Evolutionary conservation across 352 stramenopile species (phyloP).

Genomic region (Achlya hypogyna): DNA sequence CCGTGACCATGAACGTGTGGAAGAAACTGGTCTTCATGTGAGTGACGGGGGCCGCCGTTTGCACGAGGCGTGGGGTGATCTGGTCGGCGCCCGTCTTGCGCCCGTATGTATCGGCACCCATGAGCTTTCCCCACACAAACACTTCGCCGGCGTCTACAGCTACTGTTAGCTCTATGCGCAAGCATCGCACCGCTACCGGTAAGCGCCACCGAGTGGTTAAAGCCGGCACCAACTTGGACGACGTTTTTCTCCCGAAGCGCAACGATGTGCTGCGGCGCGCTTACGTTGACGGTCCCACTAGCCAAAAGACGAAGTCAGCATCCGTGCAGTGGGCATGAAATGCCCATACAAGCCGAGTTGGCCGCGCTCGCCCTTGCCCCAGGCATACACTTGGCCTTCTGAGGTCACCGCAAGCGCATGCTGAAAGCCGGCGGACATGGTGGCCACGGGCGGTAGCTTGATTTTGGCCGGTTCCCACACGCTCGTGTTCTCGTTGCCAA

Average conservation of each 20-base stretch:
- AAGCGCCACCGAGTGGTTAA: constrained; percentile 70
- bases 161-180: too few species aligned
- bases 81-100: constrained; percentile 54
- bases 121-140: constrained; percentile 78
- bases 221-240: constrained; percentile 58
- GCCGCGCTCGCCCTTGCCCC: constrained; percentile 74
- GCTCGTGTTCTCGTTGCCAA: constrained; percentile 48
- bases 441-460: constrained; percentile 41
- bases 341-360: constrained; percentile 47
- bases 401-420: constrained; percentile 62
- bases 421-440: constrained; percentile 69
- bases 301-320: not conserved
- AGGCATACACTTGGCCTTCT: constrained; percentile 61
- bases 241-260: constrained; percentile 63
- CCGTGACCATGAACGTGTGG: constrained; percentile 72
- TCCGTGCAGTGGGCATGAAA: not conserved
- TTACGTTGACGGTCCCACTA: constrained; percentile 57
- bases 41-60: constrained; percentile 56
- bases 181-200: too few species aligned
- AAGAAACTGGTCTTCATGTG: constrained; percentile 73
- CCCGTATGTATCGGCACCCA: constrained; percentile 35
- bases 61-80: constrained; percentile 57
- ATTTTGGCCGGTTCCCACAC: constrained; percentile 45
- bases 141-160: constrained; percentile 60
- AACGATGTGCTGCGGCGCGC: constrained; percentile 61